These are phyloP conservation scores for Phytophthora pini DNA, from an alignment of 352 stramenopile species.

Conservation along the genomic window DNA sequence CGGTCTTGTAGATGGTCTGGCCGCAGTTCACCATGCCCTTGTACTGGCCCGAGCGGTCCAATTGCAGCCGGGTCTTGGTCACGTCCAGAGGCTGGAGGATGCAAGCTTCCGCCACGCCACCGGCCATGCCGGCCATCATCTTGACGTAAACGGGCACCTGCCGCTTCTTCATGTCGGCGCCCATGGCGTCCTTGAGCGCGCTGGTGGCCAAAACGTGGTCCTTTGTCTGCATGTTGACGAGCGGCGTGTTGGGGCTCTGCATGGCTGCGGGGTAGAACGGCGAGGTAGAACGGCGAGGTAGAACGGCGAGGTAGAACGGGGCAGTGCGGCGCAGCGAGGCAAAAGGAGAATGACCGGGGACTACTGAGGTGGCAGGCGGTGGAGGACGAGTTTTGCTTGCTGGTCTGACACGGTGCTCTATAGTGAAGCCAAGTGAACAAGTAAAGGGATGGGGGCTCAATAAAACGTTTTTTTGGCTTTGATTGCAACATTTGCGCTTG, in stretches of 20 bases:
- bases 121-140: constrained; percentile 88
- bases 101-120: constrained; percentile 86
- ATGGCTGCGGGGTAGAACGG: constrained; percentile 14
- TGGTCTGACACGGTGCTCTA: constrained; percentile 15
- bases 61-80: constrained; percentile 88
- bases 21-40: constrained; percentile 87
- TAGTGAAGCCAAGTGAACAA: constrained; percentile 19
- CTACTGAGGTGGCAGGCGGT: constrained; percentile 7
- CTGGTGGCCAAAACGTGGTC: constrained; percentile 66
- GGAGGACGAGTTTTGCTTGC: constrained; percentile 26
- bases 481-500: constrained; percentile 12
- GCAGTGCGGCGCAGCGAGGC: constrained; percentile 24
- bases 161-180: constrained; percentile 73
- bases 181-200: constrained; percentile 79
- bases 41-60: constrained; percentile 80
- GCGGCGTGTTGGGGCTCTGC: constrained; percentile 22
- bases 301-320: constrained; percentile 7
- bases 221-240: constrained; percentile 31
- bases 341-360: constrained; percentile 39
- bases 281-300: constrained; percentile 1
- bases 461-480: constrained; percentile 3
- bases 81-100: constrained; percentile 85
- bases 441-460: constrained; percentile 14
- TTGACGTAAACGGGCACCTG: constrained; percentile 81
- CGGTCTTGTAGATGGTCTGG: constrained; percentile 81